Percentiles rank a stretch among this genome's conserved stretches.
Evolutionary conservation across 164 flowering plant species (phyloP).

Genomic region (Dillenia suffruticosa): DNA sequence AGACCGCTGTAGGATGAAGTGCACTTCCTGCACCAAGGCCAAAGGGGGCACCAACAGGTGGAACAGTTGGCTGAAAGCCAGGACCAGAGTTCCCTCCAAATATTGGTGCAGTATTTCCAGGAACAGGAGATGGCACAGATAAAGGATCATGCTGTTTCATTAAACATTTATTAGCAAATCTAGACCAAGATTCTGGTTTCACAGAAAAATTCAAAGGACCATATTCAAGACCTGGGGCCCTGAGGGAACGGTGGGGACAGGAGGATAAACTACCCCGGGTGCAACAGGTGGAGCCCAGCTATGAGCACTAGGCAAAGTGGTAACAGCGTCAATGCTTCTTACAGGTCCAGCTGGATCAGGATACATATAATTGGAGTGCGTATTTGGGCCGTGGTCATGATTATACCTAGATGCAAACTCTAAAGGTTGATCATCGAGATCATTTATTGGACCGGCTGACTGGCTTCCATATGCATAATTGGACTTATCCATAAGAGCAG

Average conservation of each 20-base stretch:
- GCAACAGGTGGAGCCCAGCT: slow-evolving; percentile 50
- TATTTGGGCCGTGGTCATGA: slow-evolving; percentile 34
- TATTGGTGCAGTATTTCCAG: slow-evolving; percentile 52
- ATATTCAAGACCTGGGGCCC: slow-evolving; percentile 51
- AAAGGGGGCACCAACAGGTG: slow-evolving; percentile 45
- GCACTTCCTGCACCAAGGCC: slow-evolving; percentile 43
- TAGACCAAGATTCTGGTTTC: not conserved
- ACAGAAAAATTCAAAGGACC: slow-evolving; percentile 4
- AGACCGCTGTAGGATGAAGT: slow-evolving; percentile 52
- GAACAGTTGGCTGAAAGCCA: slow-evolving; percentile 47
- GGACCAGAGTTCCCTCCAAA: slow-evolving; percentile 62
- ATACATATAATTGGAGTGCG: slow-evolving; percentile 39
- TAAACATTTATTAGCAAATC: slow-evolving; percentile 16
- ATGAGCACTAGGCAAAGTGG: slow-evolving; percentile 37
- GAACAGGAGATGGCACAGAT: slow-evolving; percentile 37
- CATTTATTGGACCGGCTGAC: slow-evolving; percentile 24
- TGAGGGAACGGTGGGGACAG: slow-evolving; percentile 43
- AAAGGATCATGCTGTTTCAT: slow-evolving; percentile 64
- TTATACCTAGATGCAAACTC: slow-evolving; percentile 55
- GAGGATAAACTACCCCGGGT: slow-evolving; percentile 51
- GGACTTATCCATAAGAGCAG: slow-evolving; percentile 30
- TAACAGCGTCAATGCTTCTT: slow-evolving; percentile 34
- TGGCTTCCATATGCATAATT: slow-evolving; percentile 37
- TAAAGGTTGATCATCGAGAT: slow-evolving; percentile 59
- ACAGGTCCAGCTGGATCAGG: slow-evolving; percentile 34